Base-by-base conservation (phyloP, 140 eudicot genomes). In the Stevia rebaudiana region DNA sequence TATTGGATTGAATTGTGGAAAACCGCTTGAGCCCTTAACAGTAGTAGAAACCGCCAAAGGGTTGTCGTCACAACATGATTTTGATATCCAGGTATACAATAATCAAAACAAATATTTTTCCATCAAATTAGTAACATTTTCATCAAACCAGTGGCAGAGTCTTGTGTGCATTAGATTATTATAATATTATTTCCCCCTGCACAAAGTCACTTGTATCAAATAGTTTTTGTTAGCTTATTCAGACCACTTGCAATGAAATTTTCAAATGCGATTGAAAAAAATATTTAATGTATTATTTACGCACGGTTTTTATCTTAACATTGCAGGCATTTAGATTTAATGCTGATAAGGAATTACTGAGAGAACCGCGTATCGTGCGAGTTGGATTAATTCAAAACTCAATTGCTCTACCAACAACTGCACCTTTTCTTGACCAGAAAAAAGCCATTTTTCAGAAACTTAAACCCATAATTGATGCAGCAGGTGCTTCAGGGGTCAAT, bases 401-500 rank as follows among this genome's bases (percentile, higher is more conserved):
- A 33, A 83, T 88, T 51, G 73, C 87, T 67, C 76, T 80, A 35
- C 92, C 95, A 73, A 88, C 98, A 65, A 85, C 95, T 47, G 83
- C 80, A 60, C 82, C 92, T 11, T 77, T 91, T 65, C 28, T 15
- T 10, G 92, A 91, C 35, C 98, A 87, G 70, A 87, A 78, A 76
- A 75, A 72, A 51, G 87, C 86, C 76, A 87, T 91, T 51, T 91
- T 84, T 78, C 69, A 85, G 68, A 91, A 91, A 73, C 72, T 87
- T 67, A 81, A 76, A 68, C 98, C 96, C 71, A 81, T 91, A 12
- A 91, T 91, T 15, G 89, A 91, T 39, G 95, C 98, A 72, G 96
- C 98, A 16, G 98, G 96, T 57, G 65, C 92, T 72, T 82, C 96
- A 22, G 96, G 98, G 65, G 96, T 91, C 81, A 91, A 91, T 43